These are phyloP conservation scores for Celoporthe dispersa DNA, from an alignment of 2,329 filamentous ascomycete genomes.

Conservation along the genomic window DNA sequence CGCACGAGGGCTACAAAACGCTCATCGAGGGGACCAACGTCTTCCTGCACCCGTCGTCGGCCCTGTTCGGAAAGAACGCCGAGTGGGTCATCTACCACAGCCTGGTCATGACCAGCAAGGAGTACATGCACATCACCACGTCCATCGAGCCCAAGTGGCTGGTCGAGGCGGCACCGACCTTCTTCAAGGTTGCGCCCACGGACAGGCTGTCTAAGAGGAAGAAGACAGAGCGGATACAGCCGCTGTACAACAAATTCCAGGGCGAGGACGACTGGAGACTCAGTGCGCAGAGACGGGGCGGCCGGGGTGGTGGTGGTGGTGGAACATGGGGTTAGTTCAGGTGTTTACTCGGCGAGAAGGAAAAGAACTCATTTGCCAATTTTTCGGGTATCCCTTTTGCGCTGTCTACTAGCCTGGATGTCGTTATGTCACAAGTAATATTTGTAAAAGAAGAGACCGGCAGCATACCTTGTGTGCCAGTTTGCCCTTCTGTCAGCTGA, in stretches of 20 bases:
- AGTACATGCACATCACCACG: slow-evolving; percentile 97
- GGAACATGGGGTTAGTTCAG: slow-evolving; percentile 84
- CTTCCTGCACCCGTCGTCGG: slow-evolving; percentile 89
- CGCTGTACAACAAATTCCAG: slow-evolving; percentile 89
- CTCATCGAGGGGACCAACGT: slow-evolving; percentile 94
- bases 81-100: slow-evolving; percentile 96
- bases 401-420: background rate
- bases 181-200: slow-evolving; percentile 94
- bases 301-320: slow-evolving; percentile 80
- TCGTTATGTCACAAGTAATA: background rate
- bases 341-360: background rate
- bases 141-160: slow-evolving; percentile 93
- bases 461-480: background rate
- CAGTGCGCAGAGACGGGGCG: slow-evolving; percentile 82
- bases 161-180: slow-evolving; percentile 95
- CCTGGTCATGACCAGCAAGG: slow-evolving; percentile 90
- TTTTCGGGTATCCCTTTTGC: background rate
- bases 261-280: slow-evolving; percentile 95
- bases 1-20: slow-evolving; percentile 96
- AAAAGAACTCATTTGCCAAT: background rate
- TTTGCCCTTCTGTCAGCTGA: background rate
- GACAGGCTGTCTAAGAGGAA: slow-evolving; percentile 88
- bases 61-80: slow-evolving; percentile 91
- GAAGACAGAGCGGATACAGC: slow-evolving; percentile 92
- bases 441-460: background rate